These are phyloP conservation scores for Globisporangium irregulare DNA, from an alignment of 352 stramenopile species.

Conservation along the genomic window DNA sequence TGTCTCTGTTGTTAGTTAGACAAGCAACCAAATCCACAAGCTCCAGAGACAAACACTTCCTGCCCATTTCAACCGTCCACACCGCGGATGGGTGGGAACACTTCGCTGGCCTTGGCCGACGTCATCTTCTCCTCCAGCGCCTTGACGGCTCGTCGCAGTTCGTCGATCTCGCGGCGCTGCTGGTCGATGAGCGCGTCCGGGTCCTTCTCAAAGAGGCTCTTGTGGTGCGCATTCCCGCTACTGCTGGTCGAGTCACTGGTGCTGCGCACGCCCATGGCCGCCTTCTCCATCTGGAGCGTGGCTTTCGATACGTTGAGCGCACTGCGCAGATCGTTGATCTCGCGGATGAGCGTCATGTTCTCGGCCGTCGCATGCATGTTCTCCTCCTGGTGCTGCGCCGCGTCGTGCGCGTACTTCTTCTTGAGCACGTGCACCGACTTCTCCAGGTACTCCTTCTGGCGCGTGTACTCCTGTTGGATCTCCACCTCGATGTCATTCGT, in stretches of 20 bases:
- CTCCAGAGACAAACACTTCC: not conserved
- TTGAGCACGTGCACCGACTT: conserved; percentile 90
- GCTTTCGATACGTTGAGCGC: conserved; percentile 71
- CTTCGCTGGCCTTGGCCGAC: conserved; percentile 13
- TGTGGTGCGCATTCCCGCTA: conserved; percentile 12
- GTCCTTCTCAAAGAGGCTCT: conserved; percentile 30
- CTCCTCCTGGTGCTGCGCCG: conserved; percentile 52
- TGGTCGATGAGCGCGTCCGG: conserved; percentile 50
- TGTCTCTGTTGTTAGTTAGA: not conserved
- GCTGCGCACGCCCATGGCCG: conserved; percentile 31
- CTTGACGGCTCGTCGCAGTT: conserved; percentile 75
- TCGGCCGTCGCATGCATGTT: conserved; percentile 71
- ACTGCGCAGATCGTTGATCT: conserved; percentile 91
- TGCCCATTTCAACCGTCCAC: conserved; percentile 28
- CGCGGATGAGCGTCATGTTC: conserved; percentile 89
- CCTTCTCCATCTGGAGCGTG: conserved; percentile 78
- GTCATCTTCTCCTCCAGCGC: conserved; percentile 67
- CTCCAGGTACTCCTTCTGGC: conserved; percentile 92
- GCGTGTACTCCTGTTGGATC: conserved; percentile 86
- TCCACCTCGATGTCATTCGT: conserved; percentile 58
- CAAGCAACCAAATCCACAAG: not conserved
- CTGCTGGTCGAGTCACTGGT: conserved; percentile 11
- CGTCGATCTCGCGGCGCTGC: conserved; percentile 66
- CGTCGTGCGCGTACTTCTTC: conserved; percentile 82
- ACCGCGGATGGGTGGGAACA: conserved; percentile 45